Base-by-base conservation (phyloP, 2,329 filamentous ascomycete genomes). In the Cryphonectria nitschkei region DNA sequence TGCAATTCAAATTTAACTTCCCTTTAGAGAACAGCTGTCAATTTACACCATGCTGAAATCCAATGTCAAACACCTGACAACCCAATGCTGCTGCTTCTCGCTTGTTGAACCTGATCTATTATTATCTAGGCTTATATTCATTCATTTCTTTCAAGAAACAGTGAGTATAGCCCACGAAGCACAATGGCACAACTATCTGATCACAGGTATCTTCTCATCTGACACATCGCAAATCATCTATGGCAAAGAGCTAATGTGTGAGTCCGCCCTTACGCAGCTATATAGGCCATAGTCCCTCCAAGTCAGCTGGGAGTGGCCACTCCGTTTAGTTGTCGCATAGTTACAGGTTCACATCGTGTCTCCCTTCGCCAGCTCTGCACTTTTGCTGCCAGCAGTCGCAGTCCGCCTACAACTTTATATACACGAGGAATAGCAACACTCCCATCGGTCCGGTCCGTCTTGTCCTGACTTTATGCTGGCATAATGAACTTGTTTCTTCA, bases 361-460 rank as follows among this genome's bases (percentile, higher is more conserved):
- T 72, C 70, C 50, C 72, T 75, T 34, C 56, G 74, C 77, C 39
- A 72, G 74, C 54, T 65, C 74, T 11, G 71, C 78, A 9, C 76
- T 77, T 65, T 72, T 75, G 7, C 67, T 79, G 13, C 75, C 76
- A 13, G 76, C 75, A 22, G 37, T 74, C 41, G 71, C 76, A 1
- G 76, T 79, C 5, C 74, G 68, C 2, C 74, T 79, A 70, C 76
- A 78, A 5, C 73, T 80, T 64, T 80, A 78, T 70, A 78, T 19
- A 46, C 16, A 16, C 16, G 43, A 46, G 22, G 78, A 73, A 70
- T 76, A 60, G 72, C 75, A 43, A 70, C 83, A 3, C 60, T 81
- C 43, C 83, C 83, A 14, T 83, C 81, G 74, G 83, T 84, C 73
- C 81, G 74, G 83, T 84, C 73, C 73, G 77, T 73, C 29, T 16